Evolutionary conservation across 257 asterid genomes (phyloP).

Genomic region (Voacanga thouarsii): DNA sequence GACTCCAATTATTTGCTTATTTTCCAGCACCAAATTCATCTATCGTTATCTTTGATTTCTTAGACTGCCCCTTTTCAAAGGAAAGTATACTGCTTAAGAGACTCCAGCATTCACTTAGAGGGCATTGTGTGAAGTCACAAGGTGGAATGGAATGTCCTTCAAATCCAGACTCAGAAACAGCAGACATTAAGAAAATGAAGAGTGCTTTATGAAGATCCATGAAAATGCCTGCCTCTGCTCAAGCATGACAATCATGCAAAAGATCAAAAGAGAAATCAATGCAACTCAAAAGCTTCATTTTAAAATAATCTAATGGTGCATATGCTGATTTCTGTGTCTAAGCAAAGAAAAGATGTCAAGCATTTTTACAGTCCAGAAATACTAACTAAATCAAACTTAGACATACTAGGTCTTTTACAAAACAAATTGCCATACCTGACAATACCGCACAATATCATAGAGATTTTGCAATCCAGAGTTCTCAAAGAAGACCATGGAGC

Average conservation of each 20-base stretch:
- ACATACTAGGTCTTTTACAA: neutral
- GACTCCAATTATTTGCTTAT: neutral
- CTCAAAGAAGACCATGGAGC: slow-evolving; percentile 99
- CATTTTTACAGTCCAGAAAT: neutral
- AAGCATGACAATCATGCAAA: neutral
- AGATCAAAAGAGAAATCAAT: neutral
- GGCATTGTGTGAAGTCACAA: neutral
- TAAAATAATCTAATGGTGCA: neutral
- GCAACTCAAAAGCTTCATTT: neutral
- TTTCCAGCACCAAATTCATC: neutral
- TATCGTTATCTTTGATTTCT: neutral
- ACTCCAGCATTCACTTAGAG: neutral
- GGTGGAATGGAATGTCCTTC: neutral
- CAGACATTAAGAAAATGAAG: neutral
- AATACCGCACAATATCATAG: slow-evolving; percentile 73
- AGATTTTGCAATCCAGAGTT: slow-evolving; percentile 91
- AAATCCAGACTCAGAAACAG: neutral
- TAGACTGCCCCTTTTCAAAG: neutral
- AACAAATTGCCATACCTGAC: slow-evolving; percentile 58
- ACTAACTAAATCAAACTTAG: neutral
- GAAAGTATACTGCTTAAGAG: too few species aligned
- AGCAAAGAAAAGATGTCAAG: neutral
- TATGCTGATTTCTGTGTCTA: neutral
- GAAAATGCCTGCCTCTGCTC: neutral
- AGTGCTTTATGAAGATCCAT: neutral